These are phyloP conservation scores for Fusarium pilosicola DNA, from an alignment of 2,329 filamentous ascomycete genomes.

Conservation along the genomic window DNA sequence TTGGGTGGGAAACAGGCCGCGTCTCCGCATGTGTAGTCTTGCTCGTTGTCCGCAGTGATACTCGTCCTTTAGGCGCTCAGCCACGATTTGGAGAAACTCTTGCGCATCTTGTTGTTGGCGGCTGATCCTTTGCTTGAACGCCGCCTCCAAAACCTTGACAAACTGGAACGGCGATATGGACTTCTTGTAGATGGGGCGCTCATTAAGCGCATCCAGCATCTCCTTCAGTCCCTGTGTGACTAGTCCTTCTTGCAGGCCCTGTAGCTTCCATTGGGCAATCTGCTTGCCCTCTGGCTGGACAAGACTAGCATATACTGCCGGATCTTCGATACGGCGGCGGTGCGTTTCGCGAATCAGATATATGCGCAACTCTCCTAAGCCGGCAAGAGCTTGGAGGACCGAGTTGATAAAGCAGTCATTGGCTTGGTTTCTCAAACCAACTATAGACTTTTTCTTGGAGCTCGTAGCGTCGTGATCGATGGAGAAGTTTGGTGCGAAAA, in stretches of 20 bases:
- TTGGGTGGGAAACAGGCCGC: slow-evolving; percentile 34
- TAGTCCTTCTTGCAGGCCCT: slow-evolving; percentile 79
- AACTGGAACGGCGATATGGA: slow-evolving; percentile 90
- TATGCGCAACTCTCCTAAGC: slow-evolving; percentile 85
- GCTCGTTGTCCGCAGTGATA: slow-evolving; percentile 87
- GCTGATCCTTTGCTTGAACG: slow-evolving; percentile 91
- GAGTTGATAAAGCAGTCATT: slow-evolving; percentile 99
- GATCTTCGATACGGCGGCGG: slow-evolving; percentile 81
- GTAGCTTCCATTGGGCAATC: slow-evolving; percentile 68
- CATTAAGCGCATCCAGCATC: slow-evolving; percentile 91
- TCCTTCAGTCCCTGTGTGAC: slow-evolving; percentile 91
- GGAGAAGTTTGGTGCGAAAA: slow-evolving; percentile 97
- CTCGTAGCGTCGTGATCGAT: slow-evolving; percentile 81
- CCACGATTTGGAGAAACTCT: slow-evolving; percentile 94
- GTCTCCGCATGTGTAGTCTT: slow-evolving; percentile 63
- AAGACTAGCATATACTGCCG: slow-evolving; percentile 76
- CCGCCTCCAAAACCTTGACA: slow-evolving; percentile 82
- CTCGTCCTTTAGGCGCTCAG: slow-evolving; percentile 91
- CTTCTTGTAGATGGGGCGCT: slow-evolving; percentile 92
- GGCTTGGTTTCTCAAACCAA: slow-evolving; percentile 88
- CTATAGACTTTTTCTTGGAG: slow-evolving; percentile 82
- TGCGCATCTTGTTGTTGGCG: slow-evolving; percentile 97
- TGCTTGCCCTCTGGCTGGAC: slow-evolving; percentile 58
- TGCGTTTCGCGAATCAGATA: slow-evolving; percentile 95
- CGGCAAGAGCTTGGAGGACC: slow-evolving; percentile 90